Base-by-base conservation (phyloP, 768 basidiomycete species). In the Russula abietina region DNA sequence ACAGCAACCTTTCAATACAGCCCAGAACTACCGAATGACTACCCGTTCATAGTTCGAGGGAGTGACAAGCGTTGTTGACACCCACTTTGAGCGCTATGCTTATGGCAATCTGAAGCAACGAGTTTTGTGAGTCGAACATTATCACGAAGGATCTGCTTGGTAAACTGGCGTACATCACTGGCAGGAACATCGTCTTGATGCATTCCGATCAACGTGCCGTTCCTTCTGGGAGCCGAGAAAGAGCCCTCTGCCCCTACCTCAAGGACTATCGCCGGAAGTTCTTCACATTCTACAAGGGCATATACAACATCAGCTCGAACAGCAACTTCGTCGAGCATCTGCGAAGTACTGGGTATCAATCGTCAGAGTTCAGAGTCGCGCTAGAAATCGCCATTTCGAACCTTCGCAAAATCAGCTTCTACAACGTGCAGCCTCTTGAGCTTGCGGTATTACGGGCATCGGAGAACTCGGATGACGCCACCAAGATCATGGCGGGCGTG, bases 401-500 rank as follows among this genome's bases (percentile, higher is more conserved):
- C 3, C 69, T 82, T 1, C 67, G 70, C 3, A 72, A 73, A 45
- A 64, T 78, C 8, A 81, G 80, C 0, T 67, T 85, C 14, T 12
- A 62, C 0, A 76, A 73, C 3, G 68, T 78, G 30, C 72, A 75
- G 41, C 70, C 77, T 0, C 71, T 72, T 3, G 81, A 85, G 57
- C 65, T 88, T 0, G 66, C 78, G 0, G 83, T 77, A 66, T 67
- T 88, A 0, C 74, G 84, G 3, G 78, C 81, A 0, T 60, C 75
- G 0, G 84, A 87, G 62, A 73, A 73, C 2, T 79, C 78, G 76
- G 84, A 84, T 41, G 77, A 80, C 0, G 84, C 85, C 0, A 66
- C 89, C 19, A 67, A 72, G 4, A 86, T 89, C 67, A 89, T 90
- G 86, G 85, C 86, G 0, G 80, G 83, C 59, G 85, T 88, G 1